Conservation (phyloP, 192 early-diverging fungal genomes). For the Phycomyces blakesleeanus region DNA sequence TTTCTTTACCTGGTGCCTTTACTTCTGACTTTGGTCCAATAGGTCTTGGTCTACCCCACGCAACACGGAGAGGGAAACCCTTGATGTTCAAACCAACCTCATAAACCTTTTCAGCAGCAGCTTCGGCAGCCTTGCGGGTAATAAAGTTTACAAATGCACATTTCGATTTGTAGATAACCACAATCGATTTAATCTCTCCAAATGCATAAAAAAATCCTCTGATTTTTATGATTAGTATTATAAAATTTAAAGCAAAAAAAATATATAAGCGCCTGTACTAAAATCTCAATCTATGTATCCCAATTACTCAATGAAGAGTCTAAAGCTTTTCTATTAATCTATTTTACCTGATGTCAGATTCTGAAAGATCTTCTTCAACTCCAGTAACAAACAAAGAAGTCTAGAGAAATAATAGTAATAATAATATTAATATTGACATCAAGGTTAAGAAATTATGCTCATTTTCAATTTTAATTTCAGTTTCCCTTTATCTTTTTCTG, state of each 20-base stretch:
- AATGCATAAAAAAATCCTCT: slow-evolving; percentile 71
- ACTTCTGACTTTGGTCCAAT: slow-evolving; percentile 56
- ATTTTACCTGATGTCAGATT: slow-evolving; percentile 63
- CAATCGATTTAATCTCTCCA: slow-evolving; percentile 88
- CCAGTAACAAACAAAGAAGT: slow-evolving; percentile 86
- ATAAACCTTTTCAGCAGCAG: slow-evolving; percentile 64
- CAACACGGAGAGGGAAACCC: slow-evolving; percentile 65
- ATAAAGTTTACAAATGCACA: slow-evolving; percentile 93
- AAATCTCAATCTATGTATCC: no score
- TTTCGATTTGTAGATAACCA: slow-evolving; percentile 71
- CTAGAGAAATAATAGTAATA: no score
- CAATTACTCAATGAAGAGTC: no score
- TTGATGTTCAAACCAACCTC: slow-evolving; percentile 71
- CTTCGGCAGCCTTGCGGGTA: slow-evolving; percentile 76
- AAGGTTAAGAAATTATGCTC: no score
- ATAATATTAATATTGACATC: no score
- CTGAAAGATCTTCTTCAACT: slow-evolving; percentile 64
- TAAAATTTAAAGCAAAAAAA: no score
- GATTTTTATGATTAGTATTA: no score
- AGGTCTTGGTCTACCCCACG: slow-evolving; percentile 80
- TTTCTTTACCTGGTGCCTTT: not conserved
- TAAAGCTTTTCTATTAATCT: no score
- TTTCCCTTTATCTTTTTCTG: no score
- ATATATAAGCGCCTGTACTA: no score
- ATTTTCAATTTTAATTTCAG: no score